Evolutionary conservation across 306 rosid species (phyloP), one percentile per base, ranked within the genome.

Genomic region (Geum urbanum): DNA sequence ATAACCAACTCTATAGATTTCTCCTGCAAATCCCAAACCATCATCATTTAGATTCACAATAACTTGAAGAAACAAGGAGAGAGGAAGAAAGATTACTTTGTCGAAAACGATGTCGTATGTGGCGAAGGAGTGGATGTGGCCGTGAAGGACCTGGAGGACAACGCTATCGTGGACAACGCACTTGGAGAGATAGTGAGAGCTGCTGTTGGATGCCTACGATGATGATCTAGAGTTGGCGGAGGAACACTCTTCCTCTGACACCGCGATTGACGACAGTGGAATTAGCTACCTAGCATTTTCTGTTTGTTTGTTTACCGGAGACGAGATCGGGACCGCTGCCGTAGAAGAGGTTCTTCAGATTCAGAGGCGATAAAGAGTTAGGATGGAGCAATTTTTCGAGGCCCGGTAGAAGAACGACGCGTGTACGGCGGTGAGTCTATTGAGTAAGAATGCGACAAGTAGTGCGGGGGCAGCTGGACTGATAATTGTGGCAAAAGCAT

Each of bases 171-270:
- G 74, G 81, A 92, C 87, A 39, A 92, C 87, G 78, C 92, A 88
- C 85, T 92, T 92, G 72, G 96, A 88, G 65, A 92, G 95, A 78
- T 84, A 92, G 83, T 84, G 85, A 44, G 82, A 80, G n/a, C 77
- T 65, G 74, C 72, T 63, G 76, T 69, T 67, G 75, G 61, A 4
- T 60, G 91, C 58, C 27, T 84, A 83, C 0, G 96, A 85, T 22
- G 97, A 88, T 11, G 89, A 80, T 67, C 90, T 82, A 8, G 89
- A 78, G 74, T 88, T 88, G 6, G 85, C 81, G 7, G 97, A 90
- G 47, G 98, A 94, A 60, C 98, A 94, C 81, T 90, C 94, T 73
- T 90, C 97, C 78, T 92, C 96, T 44, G 91, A 86, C 68, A 88
- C 96, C 76, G 97, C 97, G 97, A 94, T 92, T 76, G 18, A 37